Conservation (phyloP, 2,329 filamentous ascomycete genomes). For the Plectosphaerella plurivora region DNA sequence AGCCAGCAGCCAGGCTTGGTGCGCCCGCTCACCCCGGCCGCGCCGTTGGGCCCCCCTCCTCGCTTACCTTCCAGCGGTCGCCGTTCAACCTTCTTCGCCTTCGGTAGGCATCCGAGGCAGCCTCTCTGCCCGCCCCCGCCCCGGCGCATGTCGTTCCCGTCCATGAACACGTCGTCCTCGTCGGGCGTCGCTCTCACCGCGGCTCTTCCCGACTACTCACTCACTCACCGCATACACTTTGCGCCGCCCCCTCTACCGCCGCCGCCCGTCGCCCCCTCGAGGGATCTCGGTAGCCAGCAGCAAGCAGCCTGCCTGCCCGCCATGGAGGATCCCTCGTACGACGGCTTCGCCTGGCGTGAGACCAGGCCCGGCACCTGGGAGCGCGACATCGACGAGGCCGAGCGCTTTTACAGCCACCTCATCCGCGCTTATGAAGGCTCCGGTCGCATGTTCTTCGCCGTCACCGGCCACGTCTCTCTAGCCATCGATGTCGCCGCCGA, state of each 20-base stretch:
- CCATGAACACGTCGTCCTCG: too few species aligned
- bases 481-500: slow-evolving; percentile 9
- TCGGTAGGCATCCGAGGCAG: too few species aligned
- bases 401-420: slow-evolving; percentile 33
- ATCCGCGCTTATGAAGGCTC: slow-evolving; percentile 27
- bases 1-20: background rate
- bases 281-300: background rate
- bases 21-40: background rate
- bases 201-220: too few species aligned
- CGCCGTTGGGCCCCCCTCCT: too few species aligned
- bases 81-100: too few species aligned
- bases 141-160: too few species aligned
- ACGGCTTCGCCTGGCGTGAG: slow-evolving; percentile 19
- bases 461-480: slow-evolving; percentile 32
- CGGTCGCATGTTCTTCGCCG: slow-evolving; percentile 34
- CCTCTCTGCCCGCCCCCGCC: too few species aligned
- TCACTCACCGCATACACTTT: too few species aligned
- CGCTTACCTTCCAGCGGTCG: too few species aligned
- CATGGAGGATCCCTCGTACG: background rate
- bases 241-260: too few species aligned
- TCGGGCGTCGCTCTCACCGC: too few species aligned
- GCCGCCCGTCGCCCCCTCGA: background rate
- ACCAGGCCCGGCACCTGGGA: slow-evolving; percentile 21
- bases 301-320: background rate
- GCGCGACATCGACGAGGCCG: slow-evolving; percentile 33